Percentiles rank a stretch among this genome's conserved stretches.
Conservation (phyloP, 345 rosid species). For the Sisymbrium irio region DNA sequence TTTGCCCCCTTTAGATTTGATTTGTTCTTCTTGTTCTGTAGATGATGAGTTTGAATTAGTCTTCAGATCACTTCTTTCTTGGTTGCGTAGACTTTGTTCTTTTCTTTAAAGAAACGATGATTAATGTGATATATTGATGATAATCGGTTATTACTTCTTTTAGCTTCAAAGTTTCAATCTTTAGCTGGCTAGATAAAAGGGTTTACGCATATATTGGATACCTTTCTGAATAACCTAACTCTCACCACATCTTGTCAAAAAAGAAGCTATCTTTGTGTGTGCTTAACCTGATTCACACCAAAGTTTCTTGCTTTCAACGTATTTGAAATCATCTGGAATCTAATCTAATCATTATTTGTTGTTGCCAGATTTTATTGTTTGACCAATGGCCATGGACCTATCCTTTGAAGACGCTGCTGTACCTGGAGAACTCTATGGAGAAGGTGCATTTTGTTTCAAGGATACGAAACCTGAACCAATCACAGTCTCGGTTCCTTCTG, state of each 20-base stretch:
- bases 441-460: slow-evolving; percentile 32
- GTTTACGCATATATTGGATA: not conserved
- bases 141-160: slow-evolving; percentile 1
- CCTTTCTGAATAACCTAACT: slow-evolving; percentile 17
- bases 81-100: not conserved
- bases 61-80: not conserved
- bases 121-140: not conserved
- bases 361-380: slow-evolving; percentile 23
- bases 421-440: slow-evolving; percentile 35
- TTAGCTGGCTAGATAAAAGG: not conserved
- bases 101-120: not conserved
- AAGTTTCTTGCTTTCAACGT: too few relatives aligned
- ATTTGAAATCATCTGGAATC: too few relatives aligned
- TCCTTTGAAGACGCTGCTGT: slow-evolving; percentile 35
- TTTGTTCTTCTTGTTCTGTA: not conserved
- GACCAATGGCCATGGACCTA: slow-evolving; percentile 36
- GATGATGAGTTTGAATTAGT: slow-evolving; percentile 12
- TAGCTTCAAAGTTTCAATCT: not conserved
- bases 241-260: not conserved
- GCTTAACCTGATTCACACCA: not conserved
- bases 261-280: not conserved
- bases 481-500: slow-evolving; percentile 26
- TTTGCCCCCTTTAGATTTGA: not conserved
- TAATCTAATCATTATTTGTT: slow-evolving; percentile 4
- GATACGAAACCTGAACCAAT: slow-evolving; percentile 26